Conservation (phyloP, 116 monocot species). For the Phalaenopsis hybrid region DNA sequence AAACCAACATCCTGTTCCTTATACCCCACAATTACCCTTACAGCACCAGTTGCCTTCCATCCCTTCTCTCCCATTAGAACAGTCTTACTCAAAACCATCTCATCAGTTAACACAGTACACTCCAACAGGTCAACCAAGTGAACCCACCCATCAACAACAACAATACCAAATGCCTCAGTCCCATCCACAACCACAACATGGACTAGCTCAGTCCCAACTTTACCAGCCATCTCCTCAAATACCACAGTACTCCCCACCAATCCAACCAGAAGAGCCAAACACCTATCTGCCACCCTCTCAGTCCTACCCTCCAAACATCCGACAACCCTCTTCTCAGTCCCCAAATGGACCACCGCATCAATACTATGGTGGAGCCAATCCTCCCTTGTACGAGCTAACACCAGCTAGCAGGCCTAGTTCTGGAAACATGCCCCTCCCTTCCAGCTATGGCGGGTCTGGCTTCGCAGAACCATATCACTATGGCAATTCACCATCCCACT, state of each 20-base stretch:
- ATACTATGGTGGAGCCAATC: conserved; percentile 36
- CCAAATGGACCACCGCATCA: conserved; percentile 28
- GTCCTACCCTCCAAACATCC: conserved; percentile 39
- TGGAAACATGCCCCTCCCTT: conserved; percentile 14
- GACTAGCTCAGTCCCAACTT: conserved; percentile 19
- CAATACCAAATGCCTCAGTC: conserved; percentile 31
- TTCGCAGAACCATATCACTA: conserved; percentile 50
- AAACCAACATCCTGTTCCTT: conserved; percentile 28
- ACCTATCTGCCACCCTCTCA: conserved; percentile 51
- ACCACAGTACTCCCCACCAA: conserved; percentile 39
- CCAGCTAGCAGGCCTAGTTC: conserved; percentile 23
- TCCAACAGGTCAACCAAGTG: conserved; percentile 33
- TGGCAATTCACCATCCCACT: conserved; percentile 55
- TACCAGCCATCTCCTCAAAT: conserved; percentile 32
- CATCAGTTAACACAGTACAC: conserved; percentile 11
- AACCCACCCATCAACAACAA: conserved; percentile 25
- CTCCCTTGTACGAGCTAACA: conserved; percentile 38
- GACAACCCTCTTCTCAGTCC: conserved; percentile 28
- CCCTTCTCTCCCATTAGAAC: conserved; percentile 34
- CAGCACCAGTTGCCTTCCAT: conserved; percentile 36
- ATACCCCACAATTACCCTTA: conserved; percentile 17
- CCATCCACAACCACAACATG: conserved; percentile 29
- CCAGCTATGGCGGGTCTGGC: conserved; percentile 36
- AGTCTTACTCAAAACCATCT: conserved; percentile 18
- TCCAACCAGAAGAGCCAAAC: conserved; percentile 33